Evolutionary conservation across 495 filamentous ascomycete species (phyloP).

Genomic region (Penicillium bovifimosum): DNA sequence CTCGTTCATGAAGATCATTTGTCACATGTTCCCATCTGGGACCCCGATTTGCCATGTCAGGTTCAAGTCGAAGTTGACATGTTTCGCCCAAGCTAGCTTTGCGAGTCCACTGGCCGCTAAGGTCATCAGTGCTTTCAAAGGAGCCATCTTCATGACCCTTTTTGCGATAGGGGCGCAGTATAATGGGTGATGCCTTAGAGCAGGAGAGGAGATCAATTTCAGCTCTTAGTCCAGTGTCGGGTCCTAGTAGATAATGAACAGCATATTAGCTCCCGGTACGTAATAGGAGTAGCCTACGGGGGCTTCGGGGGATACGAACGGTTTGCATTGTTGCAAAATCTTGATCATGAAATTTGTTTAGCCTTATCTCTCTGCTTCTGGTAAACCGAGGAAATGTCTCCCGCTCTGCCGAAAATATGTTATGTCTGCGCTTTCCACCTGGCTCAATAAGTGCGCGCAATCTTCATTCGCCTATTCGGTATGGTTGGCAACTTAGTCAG

Average conservation of each 20-base stretch:
- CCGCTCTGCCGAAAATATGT: slow-evolving; percentile 8
- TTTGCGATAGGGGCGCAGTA: background rate
- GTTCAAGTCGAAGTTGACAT: slow-evolving; percentile 25
- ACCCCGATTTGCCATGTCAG: slow-evolving; percentile 38
- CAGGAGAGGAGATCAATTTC: background rate
- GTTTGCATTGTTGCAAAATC: background rate
- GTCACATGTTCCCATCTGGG: slow-evolving; percentile 35
- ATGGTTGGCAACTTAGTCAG: background rate
- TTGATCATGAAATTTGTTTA: background rate
- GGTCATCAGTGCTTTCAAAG: slow-evolving; percentile 6
- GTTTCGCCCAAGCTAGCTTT: slow-evolving; percentile 15
- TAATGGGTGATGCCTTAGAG: no score
- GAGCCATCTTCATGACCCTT: slow-evolving; percentile 5
- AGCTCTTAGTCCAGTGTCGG: no score
- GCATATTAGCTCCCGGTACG: no score
- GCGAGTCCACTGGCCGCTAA: slow-evolving; percentile 8
- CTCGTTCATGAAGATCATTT: slow-evolving; percentile 53
- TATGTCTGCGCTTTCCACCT: slow-evolving; percentile 17
- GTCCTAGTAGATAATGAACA: no score
- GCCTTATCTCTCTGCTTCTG: background rate
- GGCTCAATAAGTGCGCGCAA: no score
- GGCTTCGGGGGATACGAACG: background rate
- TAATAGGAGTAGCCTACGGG: no score
- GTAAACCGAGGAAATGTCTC: background rate
- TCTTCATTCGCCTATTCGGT: background rate